Conservation (phyloP, 2,329 filamentous ascomycete species). For the Xylaria sp. region DNA sequence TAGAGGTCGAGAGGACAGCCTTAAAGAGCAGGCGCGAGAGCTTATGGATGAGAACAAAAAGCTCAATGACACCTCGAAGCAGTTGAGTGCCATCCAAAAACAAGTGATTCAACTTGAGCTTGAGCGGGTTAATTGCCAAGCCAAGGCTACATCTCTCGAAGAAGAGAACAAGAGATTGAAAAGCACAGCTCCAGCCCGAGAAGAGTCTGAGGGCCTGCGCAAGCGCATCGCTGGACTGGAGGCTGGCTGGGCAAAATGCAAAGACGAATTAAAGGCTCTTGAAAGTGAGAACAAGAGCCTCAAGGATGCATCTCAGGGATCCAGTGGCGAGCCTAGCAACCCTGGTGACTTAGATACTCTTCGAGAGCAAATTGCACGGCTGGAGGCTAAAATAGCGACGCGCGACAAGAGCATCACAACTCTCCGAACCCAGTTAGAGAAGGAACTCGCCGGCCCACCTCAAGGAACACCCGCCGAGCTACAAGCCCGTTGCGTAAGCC, state of each 20-base stretch:
- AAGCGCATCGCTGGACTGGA: neutral
- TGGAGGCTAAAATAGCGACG: neutral
- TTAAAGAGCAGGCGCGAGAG: neutral
- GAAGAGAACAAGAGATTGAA: neutral
- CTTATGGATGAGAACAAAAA: neutral
- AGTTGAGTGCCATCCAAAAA: neutral
- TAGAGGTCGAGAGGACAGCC: neutral
- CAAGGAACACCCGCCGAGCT: neutral
- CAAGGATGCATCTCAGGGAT: neutral
- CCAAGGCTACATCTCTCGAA: neutral
- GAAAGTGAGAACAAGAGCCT: slow-evolving; percentile 1
- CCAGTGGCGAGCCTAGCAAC: neutral
- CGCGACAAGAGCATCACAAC: neutral
- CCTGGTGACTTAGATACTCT: neutral
- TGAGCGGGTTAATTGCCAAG: neutral
- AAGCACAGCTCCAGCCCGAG: neutral
- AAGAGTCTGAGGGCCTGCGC: neutral
- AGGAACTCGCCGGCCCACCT: neutral
- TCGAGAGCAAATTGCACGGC: neutral
- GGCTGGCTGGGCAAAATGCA: neutral
- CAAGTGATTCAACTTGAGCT: neutral
- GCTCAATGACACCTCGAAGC: neutral
- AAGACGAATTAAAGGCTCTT: neutral
- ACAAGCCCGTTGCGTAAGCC: neutral
- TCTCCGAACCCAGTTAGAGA: slow-evolving; percentile 1